These are phyloP conservation scores for Parascedosporium putredinis DNA, from an alignment of 2,329 filamentous ascomycete genomes.

Conservation along the genomic window DNA sequence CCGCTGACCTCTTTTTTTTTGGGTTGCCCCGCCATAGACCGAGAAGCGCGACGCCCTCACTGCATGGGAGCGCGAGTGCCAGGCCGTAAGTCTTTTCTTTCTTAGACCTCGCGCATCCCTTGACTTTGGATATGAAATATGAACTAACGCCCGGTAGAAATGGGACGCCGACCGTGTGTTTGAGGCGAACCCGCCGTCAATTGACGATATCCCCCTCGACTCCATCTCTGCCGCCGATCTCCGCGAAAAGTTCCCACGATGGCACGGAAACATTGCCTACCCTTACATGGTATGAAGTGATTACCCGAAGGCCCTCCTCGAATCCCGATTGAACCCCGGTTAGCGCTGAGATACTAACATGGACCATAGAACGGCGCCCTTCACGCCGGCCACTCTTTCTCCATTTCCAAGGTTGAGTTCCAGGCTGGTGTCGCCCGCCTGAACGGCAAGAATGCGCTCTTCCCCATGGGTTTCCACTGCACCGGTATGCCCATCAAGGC, in stretches of 20 bases:
- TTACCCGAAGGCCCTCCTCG: constrained; percentile 9
- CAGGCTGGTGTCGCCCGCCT: constrained; percentile 76
- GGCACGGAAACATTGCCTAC: constrained; percentile 55
- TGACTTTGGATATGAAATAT: too few species aligned
- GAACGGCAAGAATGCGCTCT: constrained; percentile 78
- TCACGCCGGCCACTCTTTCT: constrained; percentile 89
- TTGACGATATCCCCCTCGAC: constrained; percentile 64
- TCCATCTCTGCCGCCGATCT: constrained; percentile 65
- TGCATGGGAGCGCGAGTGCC: constrained; percentile 78
- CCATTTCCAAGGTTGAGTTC: constrained; percentile 88
- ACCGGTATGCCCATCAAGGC: constrained; percentile 98
- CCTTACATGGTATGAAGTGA: constrained; percentile 23
- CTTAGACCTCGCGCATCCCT: too few species aligned
- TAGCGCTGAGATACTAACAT: neutral
- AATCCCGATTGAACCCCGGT: constrained; percentile 25
- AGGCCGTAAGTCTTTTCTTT: neutral
- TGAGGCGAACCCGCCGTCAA: constrained; percentile 73
- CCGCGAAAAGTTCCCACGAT: constrained; percentile 76
- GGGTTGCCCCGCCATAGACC: constrained; percentile 40
- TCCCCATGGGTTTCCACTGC: constrained; percentile 84
- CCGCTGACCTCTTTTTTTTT: neutral
- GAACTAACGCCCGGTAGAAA: constrained; percentile 48
- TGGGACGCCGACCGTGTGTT: constrained; percentile 50
- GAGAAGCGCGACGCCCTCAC: constrained; percentile 80
- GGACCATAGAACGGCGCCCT: constrained; percentile 71